Evolutionary conservation across 352 stramenopile species (phyloP).

Genomic region (Pythium dissimile): DNA sequence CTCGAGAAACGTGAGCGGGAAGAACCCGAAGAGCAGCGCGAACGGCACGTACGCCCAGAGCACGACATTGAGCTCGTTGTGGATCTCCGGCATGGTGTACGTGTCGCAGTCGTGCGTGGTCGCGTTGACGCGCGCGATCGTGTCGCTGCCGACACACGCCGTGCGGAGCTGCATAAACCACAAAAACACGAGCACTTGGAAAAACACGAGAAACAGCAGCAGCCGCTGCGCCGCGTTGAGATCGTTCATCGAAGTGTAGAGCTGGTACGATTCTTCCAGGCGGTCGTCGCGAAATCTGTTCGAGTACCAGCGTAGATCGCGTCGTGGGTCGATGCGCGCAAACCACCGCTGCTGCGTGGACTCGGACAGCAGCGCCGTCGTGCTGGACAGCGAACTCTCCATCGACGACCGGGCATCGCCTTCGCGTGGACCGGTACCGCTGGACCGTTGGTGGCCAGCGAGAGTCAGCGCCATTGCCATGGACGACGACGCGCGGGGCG

Average conservation of each 20-base stretch:
- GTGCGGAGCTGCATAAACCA: constrained; percentile 38
- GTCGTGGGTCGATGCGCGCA: constrained; percentile 46
- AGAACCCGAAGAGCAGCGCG: constrained; percentile 49
- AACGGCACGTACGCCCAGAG: constrained; percentile 66
- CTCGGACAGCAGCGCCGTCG: constrained; percentile 19
- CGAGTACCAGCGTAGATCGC: constrained; percentile 50
- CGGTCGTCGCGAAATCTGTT: constrained; percentile 71
- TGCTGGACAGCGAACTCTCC: constrained; percentile 30
- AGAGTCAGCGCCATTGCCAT: constrained; percentile 2
- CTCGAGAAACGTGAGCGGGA: constrained; percentile 71
- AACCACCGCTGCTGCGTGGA: constrained; percentile 31
- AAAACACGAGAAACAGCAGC: constrained; percentile 55
- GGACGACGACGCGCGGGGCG: constrained; percentile 8
- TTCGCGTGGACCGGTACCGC: constrained; percentile 6
- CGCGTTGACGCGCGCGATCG: background rate
- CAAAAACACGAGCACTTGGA: constrained; percentile 54
- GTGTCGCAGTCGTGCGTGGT: constrained; percentile 11
- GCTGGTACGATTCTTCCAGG: constrained; percentile 75
- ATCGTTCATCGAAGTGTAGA: constrained; percentile 71
- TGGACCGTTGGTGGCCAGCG: constrained; percentile 7
- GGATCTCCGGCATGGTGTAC: constrained; percentile 19
- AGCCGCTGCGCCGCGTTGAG: constrained; percentile 55
- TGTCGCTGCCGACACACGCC: constrained; percentile 8
- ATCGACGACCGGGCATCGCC: constrained; percentile 32
- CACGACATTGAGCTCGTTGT: constrained; percentile 17